Percentiles rank a stretch among this genome's conserved stretches.
Evolutionary conservation across 2,329 filamentous ascomycete species (phyloP).

Genomic region (Venturia nashicola): DNA sequence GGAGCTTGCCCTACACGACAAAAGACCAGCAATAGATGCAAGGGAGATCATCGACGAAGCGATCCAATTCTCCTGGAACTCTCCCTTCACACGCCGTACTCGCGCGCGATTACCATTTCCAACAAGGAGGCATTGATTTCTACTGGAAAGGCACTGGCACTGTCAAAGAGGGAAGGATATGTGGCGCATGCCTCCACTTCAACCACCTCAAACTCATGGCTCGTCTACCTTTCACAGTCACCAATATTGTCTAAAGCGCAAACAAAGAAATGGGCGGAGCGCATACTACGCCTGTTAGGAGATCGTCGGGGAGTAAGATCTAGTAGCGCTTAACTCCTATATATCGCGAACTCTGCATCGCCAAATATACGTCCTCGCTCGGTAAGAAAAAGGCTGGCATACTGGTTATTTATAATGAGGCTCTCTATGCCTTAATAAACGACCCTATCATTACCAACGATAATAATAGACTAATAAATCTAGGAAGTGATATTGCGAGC

Average conservation of each 20-base stretch:
- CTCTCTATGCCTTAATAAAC: constrained; percentile 14
- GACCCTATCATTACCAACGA: constrained; percentile 9
- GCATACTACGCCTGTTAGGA: not conserved
- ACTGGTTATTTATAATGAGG: constrained; percentile 18
- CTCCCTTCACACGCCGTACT: constrained; percentile 17
- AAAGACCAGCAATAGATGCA: not conserved
- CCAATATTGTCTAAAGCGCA: not conserved
- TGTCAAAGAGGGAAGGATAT: constrained; percentile 15
- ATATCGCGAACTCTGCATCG: constrained; percentile 17
- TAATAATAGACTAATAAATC: not conserved
- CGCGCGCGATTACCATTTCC: constrained; percentile 20
- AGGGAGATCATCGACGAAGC: constrained; percentile 14
- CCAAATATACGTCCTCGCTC: constrained; percentile 18
- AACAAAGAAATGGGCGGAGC: not conserved
- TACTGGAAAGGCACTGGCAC: constrained; percentile 23
- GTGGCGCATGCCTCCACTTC: constrained; percentile 16
- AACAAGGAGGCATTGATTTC: constrained; percentile 18
- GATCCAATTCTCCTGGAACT: constrained; percentile 17
- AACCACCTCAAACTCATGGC: constrained; percentile 23
- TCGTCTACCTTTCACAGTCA: not conserved
- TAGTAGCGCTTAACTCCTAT: not conserved
- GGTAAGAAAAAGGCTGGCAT: constrained; percentile 17
- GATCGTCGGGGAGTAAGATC: not conserved
- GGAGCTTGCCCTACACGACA: not conserved
- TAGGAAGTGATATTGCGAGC: not conserved